These are phyloP conservation scores for Moricandia moricandioides DNA, from an alignment of 345 rosid genomes.

Conservation along the genomic window DNA sequence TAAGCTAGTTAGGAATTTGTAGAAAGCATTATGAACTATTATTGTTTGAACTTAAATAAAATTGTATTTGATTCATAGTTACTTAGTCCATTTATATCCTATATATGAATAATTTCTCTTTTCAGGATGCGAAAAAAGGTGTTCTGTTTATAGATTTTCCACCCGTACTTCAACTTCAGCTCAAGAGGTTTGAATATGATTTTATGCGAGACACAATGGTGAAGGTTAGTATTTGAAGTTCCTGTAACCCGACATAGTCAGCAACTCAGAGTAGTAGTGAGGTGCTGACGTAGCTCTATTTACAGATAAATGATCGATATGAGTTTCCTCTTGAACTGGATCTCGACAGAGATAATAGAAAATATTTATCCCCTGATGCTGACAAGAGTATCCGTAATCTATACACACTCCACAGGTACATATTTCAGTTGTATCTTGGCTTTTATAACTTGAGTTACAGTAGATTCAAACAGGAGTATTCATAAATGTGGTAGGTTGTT, in stretches of 20 bases:
- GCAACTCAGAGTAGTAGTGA: not conserved
- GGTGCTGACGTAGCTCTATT: conserved; percentile 17
- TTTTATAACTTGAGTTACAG: conserved; percentile 9
- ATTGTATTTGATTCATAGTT: not conserved
- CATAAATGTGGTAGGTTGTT: not conserved
- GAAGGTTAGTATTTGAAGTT: conserved; percentile 57
- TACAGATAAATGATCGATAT: conserved; percentile 90
- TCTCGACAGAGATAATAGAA: conserved; percentile 82
- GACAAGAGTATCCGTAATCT: conserved; percentile 88
- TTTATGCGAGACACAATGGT: conserved; percentile 96
- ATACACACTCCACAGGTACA: conserved; percentile 88
- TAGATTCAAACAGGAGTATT: conserved; percentile 4
- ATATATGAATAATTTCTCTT: not conserved
- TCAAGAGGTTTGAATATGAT: conserved; percentile 96
- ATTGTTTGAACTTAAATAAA: not conserved
- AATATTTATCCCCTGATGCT: conserved; percentile 87
- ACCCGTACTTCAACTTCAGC: conserved; percentile 95
- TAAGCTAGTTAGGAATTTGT: conserved; percentile 14
- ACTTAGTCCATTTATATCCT: not conserved
- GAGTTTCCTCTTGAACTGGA: conserved; percentile 96
- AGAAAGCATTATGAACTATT: not conserved
- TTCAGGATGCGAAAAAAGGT: conserved; percentile 97
- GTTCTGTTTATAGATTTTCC: conserved; percentile 91
- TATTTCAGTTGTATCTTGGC: conserved; percentile 4
- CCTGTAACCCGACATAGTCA: conserved; percentile 4